These are phyloP conservation scores for Vaccinium corymbosum DNA, from an alignment of 148 eudicot genomes.

Conservation along the genomic window DNA sequence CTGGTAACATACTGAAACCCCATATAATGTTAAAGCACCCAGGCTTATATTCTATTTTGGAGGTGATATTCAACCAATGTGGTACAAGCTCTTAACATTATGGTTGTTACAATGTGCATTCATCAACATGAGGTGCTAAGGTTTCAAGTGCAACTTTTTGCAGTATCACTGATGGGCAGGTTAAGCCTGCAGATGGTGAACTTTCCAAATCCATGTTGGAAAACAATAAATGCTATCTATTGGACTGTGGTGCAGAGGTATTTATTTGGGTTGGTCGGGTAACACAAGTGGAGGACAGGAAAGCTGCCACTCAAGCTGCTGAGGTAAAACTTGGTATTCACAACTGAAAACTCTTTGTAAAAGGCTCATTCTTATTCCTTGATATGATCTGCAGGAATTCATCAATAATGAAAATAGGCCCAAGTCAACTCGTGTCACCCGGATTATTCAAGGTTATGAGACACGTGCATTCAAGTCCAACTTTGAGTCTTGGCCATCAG, in stretches of 20 bases:
- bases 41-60: neutral
- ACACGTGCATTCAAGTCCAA: constrained; percentile 84
- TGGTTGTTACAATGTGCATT: constrained; percentile 14
- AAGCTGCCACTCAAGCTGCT: constrained; percentile 74
- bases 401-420: constrained; percentile 74
- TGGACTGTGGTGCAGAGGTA: constrained; percentile 93
- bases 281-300: constrained; percentile 89
- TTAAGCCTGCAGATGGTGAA: constrained; percentile 58
- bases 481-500: constrained; percentile 92
- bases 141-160: constrained; percentile 17
- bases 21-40: neutral
- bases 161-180: constrained; percentile 77
- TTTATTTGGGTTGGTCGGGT: constrained; percentile 95
- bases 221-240: constrained; percentile 71
- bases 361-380: constrained; percentile 21
- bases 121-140: constrained; percentile 17
- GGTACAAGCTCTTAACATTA: neutral
- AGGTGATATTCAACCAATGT: neutral
- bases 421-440: constrained; percentile 75
- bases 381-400: constrained; percentile 52
- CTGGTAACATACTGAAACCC: neutral
- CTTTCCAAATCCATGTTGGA: constrained; percentile 85
- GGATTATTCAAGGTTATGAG: constrained; percentile 92
- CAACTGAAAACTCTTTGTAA: constrained; percentile 10
- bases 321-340: constrained; percentile 53